Percentiles rank a stretch among this genome's conserved stretches.
These are phyloP conservation scores for Elsinoe arachidis DNA, from an alignment of 2,329 filamentous ascomycete species.

Conservation along the genomic window DNA sequence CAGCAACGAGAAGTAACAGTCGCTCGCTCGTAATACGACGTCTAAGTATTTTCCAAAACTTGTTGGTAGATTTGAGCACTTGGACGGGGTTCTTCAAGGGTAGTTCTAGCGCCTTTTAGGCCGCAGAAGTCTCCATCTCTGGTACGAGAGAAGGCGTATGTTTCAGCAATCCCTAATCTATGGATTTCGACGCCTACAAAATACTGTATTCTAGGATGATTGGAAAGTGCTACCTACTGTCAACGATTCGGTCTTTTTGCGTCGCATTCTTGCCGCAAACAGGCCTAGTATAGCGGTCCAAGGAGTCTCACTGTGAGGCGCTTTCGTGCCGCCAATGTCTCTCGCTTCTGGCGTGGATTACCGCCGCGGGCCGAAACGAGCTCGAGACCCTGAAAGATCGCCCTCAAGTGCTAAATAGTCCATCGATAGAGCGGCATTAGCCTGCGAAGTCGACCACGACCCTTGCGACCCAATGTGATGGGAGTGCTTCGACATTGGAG, in stretches of 20 bases:
- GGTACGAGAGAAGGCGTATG: too few species aligned
- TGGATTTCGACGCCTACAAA: too few species aligned
- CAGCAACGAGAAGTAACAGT: too few species aligned
- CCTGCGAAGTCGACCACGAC: background rate
- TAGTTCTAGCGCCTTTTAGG: too few species aligned
- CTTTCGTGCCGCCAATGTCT: background rate
- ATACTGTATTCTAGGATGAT: too few species aligned
- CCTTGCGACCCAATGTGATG: background rate
- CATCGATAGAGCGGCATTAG: background rate
- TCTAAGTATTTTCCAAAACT: too few species aligned
- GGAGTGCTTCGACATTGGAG: background rate
- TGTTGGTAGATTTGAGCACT: too few species aligned
- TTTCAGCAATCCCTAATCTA: too few species aligned
- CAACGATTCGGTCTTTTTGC: background rate
- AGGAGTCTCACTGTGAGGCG: background rate
- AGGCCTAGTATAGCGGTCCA: background rate
- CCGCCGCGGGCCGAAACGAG: background rate
- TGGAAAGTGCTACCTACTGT: too few species aligned
- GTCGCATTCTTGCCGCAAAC: background rate
- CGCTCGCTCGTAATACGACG: too few species aligned
- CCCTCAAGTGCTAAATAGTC: background rate
- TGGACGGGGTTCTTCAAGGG: too few species aligned
- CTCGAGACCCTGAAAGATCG: background rate
- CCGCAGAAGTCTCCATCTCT: too few species aligned
- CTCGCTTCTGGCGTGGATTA: background rate